Evolutionary conservation across 2,329 filamentous ascomycete genomes (phyloP), one percentile per base, ranked within the genome.

Genomic region (Pezicula neosporulosa): DNA sequence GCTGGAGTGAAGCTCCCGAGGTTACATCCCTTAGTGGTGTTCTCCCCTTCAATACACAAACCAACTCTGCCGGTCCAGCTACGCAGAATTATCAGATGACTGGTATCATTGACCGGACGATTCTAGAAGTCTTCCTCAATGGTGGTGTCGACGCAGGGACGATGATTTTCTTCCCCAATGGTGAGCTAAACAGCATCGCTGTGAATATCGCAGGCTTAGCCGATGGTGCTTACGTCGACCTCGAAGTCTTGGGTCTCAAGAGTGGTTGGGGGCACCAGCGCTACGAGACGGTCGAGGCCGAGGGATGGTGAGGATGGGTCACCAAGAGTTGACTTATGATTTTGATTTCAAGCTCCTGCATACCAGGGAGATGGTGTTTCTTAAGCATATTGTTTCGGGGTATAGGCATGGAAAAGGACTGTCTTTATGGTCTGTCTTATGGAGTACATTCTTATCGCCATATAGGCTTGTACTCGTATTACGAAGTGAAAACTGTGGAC

Each of bases 101-200:
- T 49, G 73, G 72, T 1, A 68, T 81, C 8, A 66, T 80, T 4
- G 79, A 82, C 59, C 67, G 76, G 10, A 74, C 70, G 15, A 73
- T 82, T 30, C 65, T 79, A n/a, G 79, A 82, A 61, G 62, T 81
- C 6, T 81, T 80, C 56, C 51, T 80, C 30, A 73, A 78, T 47
- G 72, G 72, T 2, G 78, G 77, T 0, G 67, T 74, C 49, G 70
- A 74, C 48, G 70, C 68, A 19, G 77, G 66, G 0, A 80, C 77
- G 3, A 68, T 72, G 35, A 66, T 71, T 1, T 80, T 79, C 60
- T 81, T 74, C 62, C 72, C 78, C 0, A 66, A 63, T 1, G 57
- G 39, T 3, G 21, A 41, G 18, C 18, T 49, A 16, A 18, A 49
- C n/a, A 44, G 4, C 30, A 43, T 49, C 3, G 19, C 21, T 8